These are phyloP conservation scores for Oenanthe sinensis DNA, from an alignment of 129 eudicot genomes.

Conservation along the genomic window DNA sequence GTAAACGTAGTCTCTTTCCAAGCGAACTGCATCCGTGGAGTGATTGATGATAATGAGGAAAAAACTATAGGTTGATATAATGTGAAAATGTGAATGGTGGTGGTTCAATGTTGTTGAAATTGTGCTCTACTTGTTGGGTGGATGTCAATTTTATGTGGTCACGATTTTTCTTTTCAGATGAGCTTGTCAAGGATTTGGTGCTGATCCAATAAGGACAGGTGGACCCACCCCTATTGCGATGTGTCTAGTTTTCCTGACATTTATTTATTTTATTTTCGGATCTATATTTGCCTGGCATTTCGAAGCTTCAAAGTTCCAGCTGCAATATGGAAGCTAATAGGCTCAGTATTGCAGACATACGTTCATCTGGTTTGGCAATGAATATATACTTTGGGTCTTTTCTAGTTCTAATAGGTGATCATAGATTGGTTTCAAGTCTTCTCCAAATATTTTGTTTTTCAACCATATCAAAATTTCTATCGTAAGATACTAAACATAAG, in stretches of 20 bases:
- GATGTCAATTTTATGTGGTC: neutral
- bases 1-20: conserved; percentile 40
- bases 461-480: no score
- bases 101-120: conserved; percentile 11
- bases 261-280: no score
- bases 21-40: conserved; percentile 29
- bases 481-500: no score
- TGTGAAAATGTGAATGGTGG: neutral
- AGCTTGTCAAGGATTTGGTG: neutral
- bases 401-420: no score
- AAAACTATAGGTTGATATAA: neutral
- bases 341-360: conserved; percentile 24
- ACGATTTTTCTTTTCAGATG: neutral
- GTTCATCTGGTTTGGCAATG: no score
- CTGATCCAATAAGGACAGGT: no score
- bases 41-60: neutral
- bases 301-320: conserved; percentile 41
- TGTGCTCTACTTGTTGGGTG: neutral
- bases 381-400: no score
- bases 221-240: neutral
- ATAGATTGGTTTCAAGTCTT: no score
- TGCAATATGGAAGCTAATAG: conserved; percentile 34
- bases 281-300: conserved; percentile 39
- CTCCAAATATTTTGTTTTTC: no score
- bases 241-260: conserved; percentile 1